Evolutionary conservation across 371 early-diverging fungal genomes (phyloP).

Genomic region (Mortierella sp.): DNA sequence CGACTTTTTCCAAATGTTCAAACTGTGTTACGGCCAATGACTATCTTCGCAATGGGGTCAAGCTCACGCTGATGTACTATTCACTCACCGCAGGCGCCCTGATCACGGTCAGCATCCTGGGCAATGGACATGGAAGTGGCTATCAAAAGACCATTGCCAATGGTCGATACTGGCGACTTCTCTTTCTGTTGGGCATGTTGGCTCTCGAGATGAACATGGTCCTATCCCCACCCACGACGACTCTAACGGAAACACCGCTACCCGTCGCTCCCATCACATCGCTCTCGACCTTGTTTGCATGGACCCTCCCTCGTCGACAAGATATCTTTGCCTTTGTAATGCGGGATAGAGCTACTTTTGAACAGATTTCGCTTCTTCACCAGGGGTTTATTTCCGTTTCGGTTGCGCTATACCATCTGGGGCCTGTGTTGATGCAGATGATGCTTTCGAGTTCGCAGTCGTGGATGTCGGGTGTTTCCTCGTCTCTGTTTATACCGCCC

Average conservation of each 20-base stretch:
- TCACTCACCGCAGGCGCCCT: slow-evolving; percentile 54
- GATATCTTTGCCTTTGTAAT: slow-evolving; percentile 16
- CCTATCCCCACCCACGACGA: neutral
- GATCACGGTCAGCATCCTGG: slow-evolving; percentile 46
- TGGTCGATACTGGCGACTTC: slow-evolving; percentile 66
- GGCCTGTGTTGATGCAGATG: slow-evolving; percentile 55
- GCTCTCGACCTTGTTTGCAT: too few species aligned
- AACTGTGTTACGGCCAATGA: slow-evolving; percentile 58
- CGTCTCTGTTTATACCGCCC: too few species aligned
- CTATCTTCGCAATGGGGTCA: slow-evolving; percentile 40
- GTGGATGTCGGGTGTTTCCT: too few species aligned
- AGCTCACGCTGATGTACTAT: slow-evolving; percentile 49
- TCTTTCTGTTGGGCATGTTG: slow-evolving; percentile 47
- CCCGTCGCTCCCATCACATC: too few species aligned
- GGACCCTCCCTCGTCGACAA: slow-evolving; percentile 3
- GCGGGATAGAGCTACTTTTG: slow-evolving; percentile 53
- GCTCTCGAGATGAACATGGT: slow-evolving; percentile 56
- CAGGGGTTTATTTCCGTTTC: slow-evolving; percentile 58
- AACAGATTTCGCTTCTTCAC: slow-evolving; percentile 59
- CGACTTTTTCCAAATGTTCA: slow-evolving; percentile 35
- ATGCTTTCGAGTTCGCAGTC: too few species aligned
- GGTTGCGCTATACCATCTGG: slow-evolving; percentile 61
- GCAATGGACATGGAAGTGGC: too few species aligned
- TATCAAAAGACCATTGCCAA: slow-evolving; percentile 23
- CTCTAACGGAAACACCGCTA: too few species aligned